Base-by-base conservation (phyloP, 331 rosid genomes). In the Stylosanthes scabra region DNA sequence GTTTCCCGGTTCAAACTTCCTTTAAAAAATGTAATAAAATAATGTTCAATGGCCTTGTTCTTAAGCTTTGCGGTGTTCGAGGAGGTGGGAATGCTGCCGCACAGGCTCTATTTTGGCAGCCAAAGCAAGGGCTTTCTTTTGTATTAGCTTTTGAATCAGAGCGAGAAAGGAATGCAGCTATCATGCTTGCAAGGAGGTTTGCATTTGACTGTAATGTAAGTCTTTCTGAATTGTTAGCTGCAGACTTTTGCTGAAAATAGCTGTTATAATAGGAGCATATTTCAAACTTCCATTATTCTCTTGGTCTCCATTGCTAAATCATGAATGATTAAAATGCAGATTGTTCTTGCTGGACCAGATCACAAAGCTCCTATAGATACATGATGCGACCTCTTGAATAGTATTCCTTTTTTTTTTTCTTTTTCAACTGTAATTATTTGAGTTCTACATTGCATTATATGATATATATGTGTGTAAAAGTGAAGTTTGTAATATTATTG, bases 21-120 rank as follows among this genome's bases (percentile, higher is more conserved):
- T 20, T 20, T 20, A 20, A 20, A 28, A 40, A 59, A 65, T 66
- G 37, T 27, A 16, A 27, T 50, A 28, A 42, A 52, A 11, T 25
- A 44, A 10, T 14, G 65, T 20, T 16, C 20, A 9, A 59, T 50
- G 46, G 39, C 42, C 11, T 78, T 66, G 28, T 78, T 66, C 58
- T 80, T 61, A 42, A 93, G 98, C 87, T 93, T 27, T 93, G 98
- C 34, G 98, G 98, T 56, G 97, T 93, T 68, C 80, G 98, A 59
- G 97, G 98, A 34, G 97, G 96, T 3, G 98, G 98, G 15, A 93
- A 88, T 78, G 98, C 98, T 1, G 97, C 93, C 3, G 84, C 98
- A 1, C 98, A 88, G 73, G 97, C 96, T 60, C 49, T 88, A 62
- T 93, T 83, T 88, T 93, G 98, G 98, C 93, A 88, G 81, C 90